Percentiles rank a stretch among this genome's conserved stretches.
Evolutionary conservation across 2,329 filamentous ascomycete genomes (phyloP).

Genomic region (Aspergillus nomiae): DNA sequence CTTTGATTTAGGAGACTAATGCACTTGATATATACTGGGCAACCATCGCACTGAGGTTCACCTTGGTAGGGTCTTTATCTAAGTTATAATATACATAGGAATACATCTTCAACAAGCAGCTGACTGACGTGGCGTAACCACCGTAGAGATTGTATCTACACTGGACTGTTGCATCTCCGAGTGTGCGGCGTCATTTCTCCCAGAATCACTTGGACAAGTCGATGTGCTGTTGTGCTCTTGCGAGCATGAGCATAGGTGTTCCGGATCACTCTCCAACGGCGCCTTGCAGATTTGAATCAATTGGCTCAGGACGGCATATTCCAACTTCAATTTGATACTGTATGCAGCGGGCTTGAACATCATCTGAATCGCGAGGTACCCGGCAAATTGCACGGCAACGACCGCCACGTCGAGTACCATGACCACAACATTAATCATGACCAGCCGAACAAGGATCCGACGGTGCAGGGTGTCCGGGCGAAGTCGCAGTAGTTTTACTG

Average conservation of each 20-base stretch:
- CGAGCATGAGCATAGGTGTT: background rate
- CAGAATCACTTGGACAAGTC: background rate
- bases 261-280: background rate
- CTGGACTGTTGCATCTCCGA: background rate
- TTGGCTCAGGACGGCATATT: conserved; percentile 56
- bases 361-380: conserved; percentile 43
- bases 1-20: background rate
- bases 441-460: conserved; percentile 45
- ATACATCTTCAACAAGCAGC: background rate
- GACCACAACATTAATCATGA: conserved; percentile 53
- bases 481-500: conserved; percentile 45
- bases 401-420: conserved; percentile 49
- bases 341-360: conserved; percentile 43
- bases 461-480: conserved; percentile 21
- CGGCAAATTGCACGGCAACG: conserved; percentile 42
- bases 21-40: background rate
- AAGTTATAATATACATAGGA: background rate
- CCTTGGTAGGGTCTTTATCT: background rate
- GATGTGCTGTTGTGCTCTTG: background rate
- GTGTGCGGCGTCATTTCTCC: background rate
- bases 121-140: background rate
- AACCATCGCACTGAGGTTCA: background rate
- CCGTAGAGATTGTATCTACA: background rate
- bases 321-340: conserved; percentile 53
- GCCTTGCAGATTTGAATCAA: conserved; percentile 34